Evolutionary conservation across 176 grass and related monocot species (phyloP).

Genomic region (Echinochloa phyllopogon): DNA sequence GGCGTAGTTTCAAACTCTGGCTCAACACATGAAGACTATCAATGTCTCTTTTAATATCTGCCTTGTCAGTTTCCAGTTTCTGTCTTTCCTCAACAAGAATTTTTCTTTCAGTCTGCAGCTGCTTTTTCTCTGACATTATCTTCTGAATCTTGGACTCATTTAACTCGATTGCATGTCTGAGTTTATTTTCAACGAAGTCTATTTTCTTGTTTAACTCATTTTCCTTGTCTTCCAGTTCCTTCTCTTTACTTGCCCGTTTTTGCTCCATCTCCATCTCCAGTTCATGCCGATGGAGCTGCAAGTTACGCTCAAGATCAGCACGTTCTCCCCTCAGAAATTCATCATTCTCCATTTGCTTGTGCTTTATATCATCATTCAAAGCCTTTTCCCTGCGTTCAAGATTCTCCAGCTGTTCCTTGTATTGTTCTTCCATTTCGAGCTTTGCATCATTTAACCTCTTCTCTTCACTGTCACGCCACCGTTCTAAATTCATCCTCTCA

Average conservation of each 20-base stretch:
- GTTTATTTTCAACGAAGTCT: conserved; percentile 65
- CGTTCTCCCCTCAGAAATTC: conserved; percentile 72
- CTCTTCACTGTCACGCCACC: conserved; percentile 67
- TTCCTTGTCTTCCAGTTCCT: conserved; percentile 66
- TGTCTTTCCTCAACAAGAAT: conserved; percentile 55
- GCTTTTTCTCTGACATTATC: conserved; percentile 63
- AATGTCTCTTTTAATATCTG: conserved; percentile 83
- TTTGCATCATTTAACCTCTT: conserved; percentile 64
- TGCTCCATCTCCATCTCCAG: conserved; percentile 85
- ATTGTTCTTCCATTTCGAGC: conserved; percentile 57
- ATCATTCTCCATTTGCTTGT: conserved; percentile 58
- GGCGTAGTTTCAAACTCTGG: conserved; percentile 66
- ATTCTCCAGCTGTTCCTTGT: conserved; percentile 51
- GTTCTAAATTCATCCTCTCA: conserved; percentile 76
- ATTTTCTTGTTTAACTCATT: conserved; percentile 69
- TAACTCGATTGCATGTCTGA: conserved; percentile 58
- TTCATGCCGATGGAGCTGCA: conserved; percentile 68
- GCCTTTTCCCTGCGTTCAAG: conserved; percentile 66
- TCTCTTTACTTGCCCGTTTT: conserved; percentile 68
- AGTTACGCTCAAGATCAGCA: conserved; percentile 62
- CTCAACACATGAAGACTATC: conserved; percentile 69
- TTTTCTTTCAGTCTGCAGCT: conserved; percentile 65
- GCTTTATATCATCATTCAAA: conserved; percentile 61
- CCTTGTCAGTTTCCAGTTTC: conserved; percentile 73
- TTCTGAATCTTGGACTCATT: conserved; percentile 81